phyloP scores from a whole-genome alignment of 108 stramenopile species.

The Conticribra guillardii region DNA sequence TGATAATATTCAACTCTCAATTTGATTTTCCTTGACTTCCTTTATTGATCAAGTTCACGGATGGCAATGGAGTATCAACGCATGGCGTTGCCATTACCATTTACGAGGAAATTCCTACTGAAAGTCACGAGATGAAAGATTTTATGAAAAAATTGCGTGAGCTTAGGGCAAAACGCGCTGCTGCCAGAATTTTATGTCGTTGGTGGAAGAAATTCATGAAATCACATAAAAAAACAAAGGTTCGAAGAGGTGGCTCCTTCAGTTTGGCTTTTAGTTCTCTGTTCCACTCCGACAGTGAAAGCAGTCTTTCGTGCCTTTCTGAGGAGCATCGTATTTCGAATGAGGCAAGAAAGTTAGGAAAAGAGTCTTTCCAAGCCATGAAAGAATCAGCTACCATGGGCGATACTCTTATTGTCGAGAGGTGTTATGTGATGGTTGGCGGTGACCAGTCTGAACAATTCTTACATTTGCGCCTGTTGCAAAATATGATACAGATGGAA shows the following conservation, averaged over 20 bases:
- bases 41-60: constrained; percentile 40
- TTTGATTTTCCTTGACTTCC: too few relatives aligned
- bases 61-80: constrained; percentile 3
- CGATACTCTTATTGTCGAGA: constrained; percentile 10
- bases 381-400: neutral
- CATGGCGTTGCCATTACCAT: constrained; percentile 34
- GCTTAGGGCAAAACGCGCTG: neutral
- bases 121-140: neutral
- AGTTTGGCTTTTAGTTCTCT: too few relatives aligned
- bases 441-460: constrained; percentile 21
- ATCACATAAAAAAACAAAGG: neutral
- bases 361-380: constrained; percentile 23
- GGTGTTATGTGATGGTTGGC: constrained; percentile 37
- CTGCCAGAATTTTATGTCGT: neutral
- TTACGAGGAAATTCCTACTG: constrained; percentile 8
- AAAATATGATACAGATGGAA: constrained; percentile 30
- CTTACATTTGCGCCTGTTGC: constrained; percentile 20
- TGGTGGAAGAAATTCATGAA: neutral
- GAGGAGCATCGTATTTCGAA: too few relatives aligned
- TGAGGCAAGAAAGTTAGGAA: neutral
- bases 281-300: too few relatives aligned
- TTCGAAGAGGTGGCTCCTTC: too few relatives aligned
- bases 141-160: neutral
- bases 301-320: too few relatives aligned
- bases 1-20: too few relatives aligned